Percentiles rank a stretch among this genome's conserved stretches.
These are phyloP conservation scores for Neurospora pannonica DNA, from an alignment of 495 filamentous ascomycete species.

Conservation along the genomic window DNA sequence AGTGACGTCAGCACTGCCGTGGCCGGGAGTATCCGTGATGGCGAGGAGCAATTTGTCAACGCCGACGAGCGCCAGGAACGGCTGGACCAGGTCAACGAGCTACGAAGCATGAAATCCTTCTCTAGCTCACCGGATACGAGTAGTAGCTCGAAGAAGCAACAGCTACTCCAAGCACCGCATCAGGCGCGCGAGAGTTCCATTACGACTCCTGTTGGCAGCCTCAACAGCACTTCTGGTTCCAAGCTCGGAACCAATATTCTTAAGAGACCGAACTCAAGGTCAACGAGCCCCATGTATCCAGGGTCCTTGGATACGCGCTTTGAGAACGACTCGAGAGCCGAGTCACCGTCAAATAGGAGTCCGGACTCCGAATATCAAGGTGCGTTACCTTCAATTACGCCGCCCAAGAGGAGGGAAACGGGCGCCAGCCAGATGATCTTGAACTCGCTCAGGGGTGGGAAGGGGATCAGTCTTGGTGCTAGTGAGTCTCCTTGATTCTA, in stretches of 20 bases:
- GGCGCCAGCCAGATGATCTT: conserved; percentile 15
- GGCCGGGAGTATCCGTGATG: conserved; percentile 7
- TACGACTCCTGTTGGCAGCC: background rate
- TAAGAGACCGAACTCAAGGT: background rate
- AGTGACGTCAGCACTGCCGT: conserved; percentile 28
- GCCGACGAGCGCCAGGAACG: background rate
- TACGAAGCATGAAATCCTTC: background rate
- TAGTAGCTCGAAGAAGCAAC: background rate
- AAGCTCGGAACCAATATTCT: background rate
- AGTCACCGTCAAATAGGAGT: background rate
- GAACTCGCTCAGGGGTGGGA: conserved; percentile 18
- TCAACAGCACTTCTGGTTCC: background rate
- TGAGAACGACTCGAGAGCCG: background rate
- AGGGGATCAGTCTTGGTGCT: conserved; percentile 28
- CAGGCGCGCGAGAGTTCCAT: conserved; percentile 4
- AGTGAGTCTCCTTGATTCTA: conserved; percentile 7
- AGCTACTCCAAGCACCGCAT: background rate
- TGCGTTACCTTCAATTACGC: background rate
- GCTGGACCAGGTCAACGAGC: background rate
- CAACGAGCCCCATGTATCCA: background rate
- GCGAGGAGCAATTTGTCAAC: background rate
- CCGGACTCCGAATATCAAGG: background rate
- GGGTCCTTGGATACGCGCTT: background rate
- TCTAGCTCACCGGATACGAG: background rate
- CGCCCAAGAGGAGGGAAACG: conserved; percentile 7